A percentile compares a stretch with the other conserved stretches of the same genome.
Evolutionary conservation across 192 early-diverging fungal species (phyloP).

Genomic region (Backusella australiensis): DNA sequence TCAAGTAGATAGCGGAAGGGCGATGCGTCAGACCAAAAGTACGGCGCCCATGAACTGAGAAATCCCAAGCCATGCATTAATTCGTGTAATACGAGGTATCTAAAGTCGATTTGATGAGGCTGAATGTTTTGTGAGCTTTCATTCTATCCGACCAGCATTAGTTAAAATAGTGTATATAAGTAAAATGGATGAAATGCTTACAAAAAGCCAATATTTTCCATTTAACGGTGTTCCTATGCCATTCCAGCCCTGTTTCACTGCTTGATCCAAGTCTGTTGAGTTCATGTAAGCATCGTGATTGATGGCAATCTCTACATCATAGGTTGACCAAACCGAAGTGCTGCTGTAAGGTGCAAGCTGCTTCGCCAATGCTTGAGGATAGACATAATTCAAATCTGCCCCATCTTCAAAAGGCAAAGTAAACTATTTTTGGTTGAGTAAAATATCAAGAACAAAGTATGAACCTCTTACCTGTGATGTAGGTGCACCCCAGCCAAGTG

Average conservation of each 20-base stretch:
- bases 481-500: slow-evolving; percentile 8
- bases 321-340: slow-evolving; percentile 21
- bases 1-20: slow-evolving; percentile 22
- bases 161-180: not conserved
- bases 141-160: not conserved
- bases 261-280: slow-evolving; percentile 9
- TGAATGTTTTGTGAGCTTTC: slow-evolving; percentile 19
- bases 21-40: slow-evolving; percentile 14
- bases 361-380: slow-evolving; percentile 37
- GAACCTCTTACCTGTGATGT: not conserved
- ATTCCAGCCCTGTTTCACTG: slow-evolving; percentile 26
- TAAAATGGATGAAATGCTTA: not conserved
- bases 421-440: slow-evolving; percentile 15
- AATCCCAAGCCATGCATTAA: slow-evolving; percentile 33
- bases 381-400: slow-evolving; percentile 31
- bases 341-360: slow-evolving; percentile 28
- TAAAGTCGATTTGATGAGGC: slow-evolving; percentile 26
- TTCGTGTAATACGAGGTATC: slow-evolving; percentile 31
- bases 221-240: slow-evolving; percentile 20
- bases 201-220: slow-evolving; percentile 34
- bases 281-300: slow-evolving; percentile 36
- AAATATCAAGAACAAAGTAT: not conserved
- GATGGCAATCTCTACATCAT: slow-evolving; percentile 31
- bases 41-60: slow-evolving; percentile 33
- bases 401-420: slow-evolving; percentile 30